phyloP scores from a whole-genome alignment of 208 protist genomes.

The Crithidia mellificae region DNA sequence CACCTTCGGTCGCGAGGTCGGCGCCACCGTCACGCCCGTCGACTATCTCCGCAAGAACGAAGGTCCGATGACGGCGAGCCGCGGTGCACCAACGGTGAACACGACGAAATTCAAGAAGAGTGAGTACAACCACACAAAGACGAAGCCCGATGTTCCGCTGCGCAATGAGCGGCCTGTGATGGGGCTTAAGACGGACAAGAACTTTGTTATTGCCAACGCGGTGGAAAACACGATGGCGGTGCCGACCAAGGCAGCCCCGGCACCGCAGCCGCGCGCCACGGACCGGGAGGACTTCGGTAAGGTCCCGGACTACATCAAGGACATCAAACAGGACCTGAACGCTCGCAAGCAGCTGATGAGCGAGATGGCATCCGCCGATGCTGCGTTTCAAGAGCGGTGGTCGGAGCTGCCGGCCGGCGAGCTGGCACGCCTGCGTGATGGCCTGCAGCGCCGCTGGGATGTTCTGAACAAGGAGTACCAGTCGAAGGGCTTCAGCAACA shows the following conservation, averaged over 20 bases:
- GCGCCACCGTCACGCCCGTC: constrained; percentile 52
- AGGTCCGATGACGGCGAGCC: constrained; percentile 69
- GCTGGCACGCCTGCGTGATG: constrained; percentile 72
- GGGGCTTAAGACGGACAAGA: constrained; percentile 93
- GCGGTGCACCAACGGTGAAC: constrained; percentile 76
- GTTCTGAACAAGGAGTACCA: constrained; percentile 92
- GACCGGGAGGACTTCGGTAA: constrained; percentile 87
- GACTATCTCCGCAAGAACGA: constrained; percentile 85
- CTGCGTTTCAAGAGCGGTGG: constrained; percentile 68
- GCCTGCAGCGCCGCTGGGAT: constrained; percentile 91
- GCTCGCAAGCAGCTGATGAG: constrained; percentile 31
- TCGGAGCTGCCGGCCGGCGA: constrained; percentile 81
- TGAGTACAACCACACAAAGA: constrained; percentile 51
- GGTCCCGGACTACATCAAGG: constrained; percentile 88
- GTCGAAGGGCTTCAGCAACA: constrained; percentile 89
- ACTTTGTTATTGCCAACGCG: constrained; percentile 94
- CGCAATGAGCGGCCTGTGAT: constrained; percentile 90
- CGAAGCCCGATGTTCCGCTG: constrained; percentile 72
- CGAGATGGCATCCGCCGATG: constrained; percentile 18
- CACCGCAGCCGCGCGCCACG: constrained; percentile 48
- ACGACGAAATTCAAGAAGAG: constrained; percentile 74
- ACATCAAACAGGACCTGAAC: constrained; percentile 90
- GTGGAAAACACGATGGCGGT: constrained; percentile 92
- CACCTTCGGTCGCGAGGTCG: constrained; percentile 77
- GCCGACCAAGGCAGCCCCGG: constrained; percentile 68